These are phyloP conservation scores for Monilinia laxa DNA, from an alignment of 2,329 filamentous ascomycete genomes.

Conservation along the genomic window DNA sequence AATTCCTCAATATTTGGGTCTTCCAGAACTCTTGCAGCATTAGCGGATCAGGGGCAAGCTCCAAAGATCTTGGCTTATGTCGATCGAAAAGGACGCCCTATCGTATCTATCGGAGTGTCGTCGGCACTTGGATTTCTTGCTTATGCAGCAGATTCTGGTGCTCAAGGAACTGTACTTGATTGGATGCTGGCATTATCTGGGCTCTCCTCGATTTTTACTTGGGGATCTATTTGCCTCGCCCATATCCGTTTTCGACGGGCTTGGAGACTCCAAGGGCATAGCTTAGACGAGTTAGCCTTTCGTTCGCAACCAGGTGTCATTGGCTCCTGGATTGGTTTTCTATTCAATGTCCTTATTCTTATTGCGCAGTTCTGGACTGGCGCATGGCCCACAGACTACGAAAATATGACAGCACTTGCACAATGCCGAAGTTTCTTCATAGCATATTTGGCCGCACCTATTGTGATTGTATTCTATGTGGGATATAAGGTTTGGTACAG, in stretches of 20 bases:
- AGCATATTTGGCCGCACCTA: slow-evolving; percentile 67
- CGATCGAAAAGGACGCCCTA: slow-evolving; percentile 76
- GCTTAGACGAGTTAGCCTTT: slow-evolving; percentile 78
- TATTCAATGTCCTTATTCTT: slow-evolving; percentile 73
- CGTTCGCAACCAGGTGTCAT: slow-evolving; percentile 72
- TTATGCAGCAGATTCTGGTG: slow-evolving; percentile 66
- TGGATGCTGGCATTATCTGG: slow-evolving; percentile 79
- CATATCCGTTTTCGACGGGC: slow-evolving; percentile 88
- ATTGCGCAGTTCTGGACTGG: slow-evolving; percentile 87
- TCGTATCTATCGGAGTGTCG: slow-evolving; percentile 69
- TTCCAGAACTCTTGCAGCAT: slow-evolving; percentile 82
- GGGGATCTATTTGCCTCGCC: slow-evolving; percentile 81
- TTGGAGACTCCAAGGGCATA: slow-evolving; percentile 70
- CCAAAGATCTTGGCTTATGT: slow-evolving; percentile 77
- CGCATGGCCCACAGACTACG: slow-evolving; percentile 68
- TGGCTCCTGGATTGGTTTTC: slow-evolving; percentile 78
- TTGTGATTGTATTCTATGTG: slow-evolving; percentile 67
- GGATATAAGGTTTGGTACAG: slow-evolving; percentile 73
- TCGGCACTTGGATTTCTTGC: slow-evolving; percentile 69
- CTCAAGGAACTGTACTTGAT: slow-evolving; percentile 61
- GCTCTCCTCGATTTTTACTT: slow-evolving; percentile 73
- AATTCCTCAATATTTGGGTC: slow-evolving; percentile 92
- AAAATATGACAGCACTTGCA: slow-evolving; percentile 44
- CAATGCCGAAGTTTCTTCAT: slow-evolving; percentile 70
- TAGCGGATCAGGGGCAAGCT: slow-evolving; percentile 84